Conservation (phyloP, 1,139 yeast species). For the Suhomyces anneliseae region DNA sequence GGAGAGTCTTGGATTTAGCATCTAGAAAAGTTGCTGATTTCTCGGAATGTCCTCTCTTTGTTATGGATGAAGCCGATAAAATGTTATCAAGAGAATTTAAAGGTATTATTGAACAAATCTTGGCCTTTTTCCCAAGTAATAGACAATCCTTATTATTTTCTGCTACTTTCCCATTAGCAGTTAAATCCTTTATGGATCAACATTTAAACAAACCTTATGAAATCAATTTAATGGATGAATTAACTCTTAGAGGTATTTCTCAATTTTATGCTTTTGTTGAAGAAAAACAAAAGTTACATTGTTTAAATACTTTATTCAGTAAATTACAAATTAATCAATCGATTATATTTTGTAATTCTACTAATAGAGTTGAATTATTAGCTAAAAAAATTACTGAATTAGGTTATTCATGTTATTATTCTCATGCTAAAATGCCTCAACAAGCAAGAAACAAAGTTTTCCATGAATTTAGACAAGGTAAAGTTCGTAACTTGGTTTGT, state of each 20-base stretch:
- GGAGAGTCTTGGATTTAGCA: conserved; percentile 94
- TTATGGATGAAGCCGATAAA: conserved; percentile 99
- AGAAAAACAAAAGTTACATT: conserved; percentile 92
- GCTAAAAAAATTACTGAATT: conserved; percentile 96
- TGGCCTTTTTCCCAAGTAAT: conserved; percentile 72
- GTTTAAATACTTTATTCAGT: conserved; percentile 90
- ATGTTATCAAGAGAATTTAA: conserved; percentile 91
- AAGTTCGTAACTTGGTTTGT: conserved; percentile 94
- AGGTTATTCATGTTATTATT: conserved; percentile 94
- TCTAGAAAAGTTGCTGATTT: conserved; percentile 85
- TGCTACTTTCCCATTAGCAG: conserved; percentile 95
- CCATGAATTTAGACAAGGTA: conserved; percentile 98
- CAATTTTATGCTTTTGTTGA: conserved; percentile 98
- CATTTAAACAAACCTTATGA: conserved; percentile 92
- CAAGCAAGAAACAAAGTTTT: conserved; percentile 96
- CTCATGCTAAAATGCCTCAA: conserved; percentile 98
- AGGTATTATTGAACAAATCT: conserved; percentile 82
- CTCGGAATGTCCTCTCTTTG: conserved; percentile 81
- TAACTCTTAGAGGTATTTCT: conserved; percentile 92
- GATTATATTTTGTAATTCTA: conserved; percentile 94
- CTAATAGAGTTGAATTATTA: conserved; percentile 90
- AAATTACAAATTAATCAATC: conserved; percentile 95
- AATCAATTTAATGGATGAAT: conserved; percentile 95
- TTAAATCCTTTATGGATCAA: conserved; percentile 87
- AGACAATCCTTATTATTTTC: conserved; percentile 89